A percentile compares a stretch with the other conserved stretches of the same genome.
phyloP scores from a whole-genome alignment of 192 early-diverging fungal species.

The Cetraspora pellucida region DNA sequence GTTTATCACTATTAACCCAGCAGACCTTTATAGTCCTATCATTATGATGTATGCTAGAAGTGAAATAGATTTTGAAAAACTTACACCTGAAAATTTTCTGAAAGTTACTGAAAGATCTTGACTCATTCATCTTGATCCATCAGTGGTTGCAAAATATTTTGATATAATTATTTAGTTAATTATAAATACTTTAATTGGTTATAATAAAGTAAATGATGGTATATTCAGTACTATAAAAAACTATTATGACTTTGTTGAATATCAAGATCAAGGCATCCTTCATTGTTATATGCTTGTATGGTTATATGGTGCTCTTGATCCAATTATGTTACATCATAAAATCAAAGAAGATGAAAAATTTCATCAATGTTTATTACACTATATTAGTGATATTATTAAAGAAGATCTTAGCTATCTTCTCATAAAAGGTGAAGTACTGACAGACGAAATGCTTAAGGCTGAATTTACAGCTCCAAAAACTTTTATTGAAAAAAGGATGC shows the following conservation, averaged over 20 bases:
- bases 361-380: not conserved
- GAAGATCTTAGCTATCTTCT: not conserved
- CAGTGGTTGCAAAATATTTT: too few species aligned
- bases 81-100: too few species aligned
- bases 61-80: too few species aligned
- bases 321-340: not conserved
- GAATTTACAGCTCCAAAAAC: not conserved
- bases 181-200: not conserved
- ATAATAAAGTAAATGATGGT: not conserved
- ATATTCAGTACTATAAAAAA: not conserved
- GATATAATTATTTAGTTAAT: too few species aligned
- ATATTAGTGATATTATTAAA: too few species aligned
- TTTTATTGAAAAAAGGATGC: not conserved
- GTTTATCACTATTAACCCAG: not conserved
- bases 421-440: not conserved
- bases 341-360: not conserved
- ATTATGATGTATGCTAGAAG: not conserved
- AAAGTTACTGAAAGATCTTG: too few species aligned
- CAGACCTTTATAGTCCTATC: not conserved
- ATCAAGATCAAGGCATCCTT: not conserved
- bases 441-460: not conserved
- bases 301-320: not conserved
- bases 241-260: not conserved
- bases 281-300: not conserved
- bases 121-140: too few species aligned